Evolutionary conservation across 768 basidiomycete genomes (phyloP), one percentile per base, ranked within the genome.

Genomic region (Fomitopsis pulvina): DNA sequence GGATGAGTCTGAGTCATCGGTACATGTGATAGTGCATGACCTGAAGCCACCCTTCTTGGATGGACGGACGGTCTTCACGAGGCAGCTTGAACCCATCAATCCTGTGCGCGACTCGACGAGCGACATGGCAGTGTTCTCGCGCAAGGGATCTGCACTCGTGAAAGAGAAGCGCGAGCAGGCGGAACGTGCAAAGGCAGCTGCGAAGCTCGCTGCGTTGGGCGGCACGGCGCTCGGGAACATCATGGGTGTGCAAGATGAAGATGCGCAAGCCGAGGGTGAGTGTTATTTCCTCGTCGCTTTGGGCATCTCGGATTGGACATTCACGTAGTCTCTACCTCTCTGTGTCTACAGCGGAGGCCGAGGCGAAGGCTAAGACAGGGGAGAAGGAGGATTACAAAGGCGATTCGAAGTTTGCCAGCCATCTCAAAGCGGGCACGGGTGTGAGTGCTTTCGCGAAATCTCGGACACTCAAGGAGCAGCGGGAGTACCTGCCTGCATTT

Each of bases 1-100:
- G 60, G 95, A 97, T 62, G 96, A 98, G 60, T 85, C 88, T 0
- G 92, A 95, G 62, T 93, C 93, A 2, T 89, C 92, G 0, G 95
- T 98, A 1, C 96, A 98, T 62, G 92, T 99, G 47, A 89, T 99
- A 73, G 88, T 96, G 5, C 96, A 98, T 59, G 87, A 96, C 65
- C 78, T 98, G 47, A 97, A 95, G 60, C 96, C 96, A 0, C 96
- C 96, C 1, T 99, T 98, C 76, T 76, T 99, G 53, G 96, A 99
- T 61, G 96, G 96, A 0, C 87, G 91, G 21, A 92, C 89, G 0
- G 90, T 97, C 0, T 99, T 87, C 67, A 99, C 96, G 2, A 93
- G 87, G 64, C 96, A 98, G 62, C 76, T 98, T 8, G 96, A 97
- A 42, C 94, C 95, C 0, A 91, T 98, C 68, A 97, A 97, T 61